Evolutionary conservation across 768 basidiomycete genomes (phyloP), one percentile per base, ranked within the genome.

Genomic region (Filobasidium floriforme): DNA sequence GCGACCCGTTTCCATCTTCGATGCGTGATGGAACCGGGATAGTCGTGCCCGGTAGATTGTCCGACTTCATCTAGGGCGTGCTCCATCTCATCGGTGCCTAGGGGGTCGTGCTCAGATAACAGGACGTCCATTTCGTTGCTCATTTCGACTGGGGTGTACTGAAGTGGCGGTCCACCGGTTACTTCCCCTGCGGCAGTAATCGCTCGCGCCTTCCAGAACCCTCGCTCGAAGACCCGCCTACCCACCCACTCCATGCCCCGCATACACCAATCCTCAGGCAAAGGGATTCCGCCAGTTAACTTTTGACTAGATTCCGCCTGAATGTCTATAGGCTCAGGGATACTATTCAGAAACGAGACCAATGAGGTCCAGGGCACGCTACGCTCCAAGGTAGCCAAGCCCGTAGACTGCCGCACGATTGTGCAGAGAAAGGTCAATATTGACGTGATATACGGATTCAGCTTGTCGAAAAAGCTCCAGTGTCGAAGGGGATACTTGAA

Each of bases 201-300:
- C 32, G 70, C 37, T 57, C 78, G 80, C n/a, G 82, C 81, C 74
- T 88, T 89, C 96, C 96, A 99, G 76, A 88, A 98, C 0, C 93
- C 94, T 46, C 90, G 85, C 76, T 94, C 92, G 75, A 88, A 98
- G 18, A 97, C 87, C 68, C 86, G 85, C 66, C 90, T 83, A 7
- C 90, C 88, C 3, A 90, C 88, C 96, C 96, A 99, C 71, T 92
- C 92, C 87, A 93, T 90, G 0, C 96, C 96, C 40, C 96, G 84
- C 70, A 97, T 76, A 72, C 89, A 89, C 92, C 93, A 97, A 73
- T 98, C 96, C 78, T 99, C 96, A 0, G 89, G 84, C 1, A 98
- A 80, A 0, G 90, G 87, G 24, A 84, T 80, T 68, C 85, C 87
- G 15, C 85, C 85, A 54, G 89, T 81, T 81, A 92, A 85, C 26